Evolutionary conservation across 805 yeast genomes (phyloP).

Genomic region (Barnettozyma pratensis): DNA sequence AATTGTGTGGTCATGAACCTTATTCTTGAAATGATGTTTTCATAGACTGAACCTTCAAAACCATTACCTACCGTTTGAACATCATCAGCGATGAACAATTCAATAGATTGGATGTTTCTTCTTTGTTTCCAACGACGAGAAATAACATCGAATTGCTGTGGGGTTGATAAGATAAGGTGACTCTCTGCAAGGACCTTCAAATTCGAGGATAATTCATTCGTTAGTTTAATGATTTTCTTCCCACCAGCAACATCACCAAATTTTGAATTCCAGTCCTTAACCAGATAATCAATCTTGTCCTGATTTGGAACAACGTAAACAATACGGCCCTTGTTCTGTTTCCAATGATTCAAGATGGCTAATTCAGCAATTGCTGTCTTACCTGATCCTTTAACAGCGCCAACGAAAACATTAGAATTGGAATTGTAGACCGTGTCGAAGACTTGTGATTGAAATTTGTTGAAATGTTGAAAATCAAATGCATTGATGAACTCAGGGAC

Average conservation of each 20-base stretch:
- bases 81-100: conserved; percentile 68
- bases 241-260: conserved; percentile 50
- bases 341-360: conserved; percentile 71
- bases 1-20: conserved; percentile 62
- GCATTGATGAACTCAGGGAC: conserved; percentile 40
- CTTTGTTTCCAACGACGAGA: conserved; percentile 83
- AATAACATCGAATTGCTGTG: conserved; percentile 66
- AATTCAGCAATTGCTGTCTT: conserved; percentile 68
- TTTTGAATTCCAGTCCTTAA: conserved; percentile 47
- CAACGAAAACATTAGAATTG: conserved; percentile 58
- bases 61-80: conserved; percentile 62
- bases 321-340: conserved; percentile 59
- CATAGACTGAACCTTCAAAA: conserved; percentile 57
- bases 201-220: conserved; percentile 48
- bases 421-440: conserved; percentile 55
- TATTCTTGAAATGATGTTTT: conserved; percentile 64
- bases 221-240: conserved; percentile 49
- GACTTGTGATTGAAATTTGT: conserved; percentile 68
- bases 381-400: conserved; percentile 73
- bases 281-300: conserved; percentile 43
- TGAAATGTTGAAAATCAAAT: conserved; percentile 51
- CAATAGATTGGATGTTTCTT: conserved; percentile 61
- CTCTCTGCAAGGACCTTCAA: conserved; percentile 48
- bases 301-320: conserved; percentile 67
- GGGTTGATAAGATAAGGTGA: conserved; percentile 74